Base-by-base conservation (phyloP, 805 yeast genomes). In the Lachancea sp. region DNA sequence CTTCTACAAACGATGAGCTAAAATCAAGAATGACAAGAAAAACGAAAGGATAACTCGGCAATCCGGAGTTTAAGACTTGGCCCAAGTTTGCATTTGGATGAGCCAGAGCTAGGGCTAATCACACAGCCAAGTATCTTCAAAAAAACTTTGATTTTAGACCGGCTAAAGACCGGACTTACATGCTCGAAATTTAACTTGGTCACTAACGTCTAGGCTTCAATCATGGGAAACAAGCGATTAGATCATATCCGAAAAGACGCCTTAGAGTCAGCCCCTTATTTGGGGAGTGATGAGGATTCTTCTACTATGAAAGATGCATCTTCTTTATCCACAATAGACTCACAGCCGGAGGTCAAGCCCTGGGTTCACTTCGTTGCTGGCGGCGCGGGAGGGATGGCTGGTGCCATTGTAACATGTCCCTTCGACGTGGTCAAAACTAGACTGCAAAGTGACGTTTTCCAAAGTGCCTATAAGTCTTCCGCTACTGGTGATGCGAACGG, bases 351-450 rank as follows among this genome's bases (percentile, higher is more conserved):
- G 12, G 70, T 72, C 3, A 70, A 69, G 46, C 75, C 77, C 27
- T 72, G 75, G 91, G 88, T 84, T 5, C 91, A 85, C 66, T 85
- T 85, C 60, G 85, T 85, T n/a, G 90, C 95, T 11, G 95, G 93
- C 41, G 95, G 95, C 12, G 63, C 86, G 20, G 99, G 97, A 29
- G 99, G 99, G 13, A 93, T 93, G 97, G 86, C 91, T 26, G 99
- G 99, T 20, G 96, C 99, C 1, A 68, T 91, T 2, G 81, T 81
- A 44, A 93, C 99, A 0, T 83, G 96, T 55, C 99, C 99, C 1
- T 78, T 93, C 50, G 99, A 90, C 65, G 95, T 93, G 41, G 96
- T 93, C 31, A 93, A 93, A 61, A 93, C 99, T 0, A 75, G 99
- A 58, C 69, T 93, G 45, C 99, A 93, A 63, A 84, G 95, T 49